Conservation (phyloP, 306 rosid genomes). For the Quercus alba region DNA sequence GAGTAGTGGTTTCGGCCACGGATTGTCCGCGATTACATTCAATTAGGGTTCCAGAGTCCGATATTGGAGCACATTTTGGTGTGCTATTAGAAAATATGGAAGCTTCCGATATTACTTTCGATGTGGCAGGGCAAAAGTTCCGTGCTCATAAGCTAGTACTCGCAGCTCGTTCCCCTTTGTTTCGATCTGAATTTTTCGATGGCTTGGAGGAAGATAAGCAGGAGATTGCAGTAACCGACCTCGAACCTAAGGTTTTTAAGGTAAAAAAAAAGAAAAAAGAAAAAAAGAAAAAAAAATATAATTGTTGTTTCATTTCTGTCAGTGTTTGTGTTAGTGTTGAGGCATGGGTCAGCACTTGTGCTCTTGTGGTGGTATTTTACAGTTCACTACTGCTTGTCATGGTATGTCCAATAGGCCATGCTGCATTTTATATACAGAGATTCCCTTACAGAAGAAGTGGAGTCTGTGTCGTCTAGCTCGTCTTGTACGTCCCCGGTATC, state of each 20-base stretch:
- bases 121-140: conserved; percentile 68
- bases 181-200: conserved; percentile 44
- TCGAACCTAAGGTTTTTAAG: conserved; percentile 87
- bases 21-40: conserved; percentile 58
- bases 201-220: conserved; percentile 38
- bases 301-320: not conserved
- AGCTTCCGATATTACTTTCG: conserved; percentile 70
- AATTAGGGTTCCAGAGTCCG: conserved; percentile 70
- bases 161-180: conserved; percentile 75
- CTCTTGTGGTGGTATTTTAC: conserved; percentile 9
- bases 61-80: conserved; percentile 72
- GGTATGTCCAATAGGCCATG: conserved; percentile 53
- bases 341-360: conserved; percentile 7
- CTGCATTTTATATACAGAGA: conserved; percentile 83
- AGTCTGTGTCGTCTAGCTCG: conserved; percentile 44
- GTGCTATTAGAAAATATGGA: conserved; percentile 67
- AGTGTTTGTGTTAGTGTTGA: not conserved
- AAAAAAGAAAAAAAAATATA: too few relatives aligned
- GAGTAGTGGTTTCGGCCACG: conserved; percentile 75
- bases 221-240: conserved; percentile 51
- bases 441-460: conserved; percentile 63
- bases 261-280: conserved; percentile 17
- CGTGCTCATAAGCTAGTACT: conserved; percentile 76
- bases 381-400: conserved; percentile 8
- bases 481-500: conserved; percentile 42